phyloP scores from a whole-genome alignment of 2,329 filamentous ascomycete genomes.

The Ciborinia camelliae region DNA sequence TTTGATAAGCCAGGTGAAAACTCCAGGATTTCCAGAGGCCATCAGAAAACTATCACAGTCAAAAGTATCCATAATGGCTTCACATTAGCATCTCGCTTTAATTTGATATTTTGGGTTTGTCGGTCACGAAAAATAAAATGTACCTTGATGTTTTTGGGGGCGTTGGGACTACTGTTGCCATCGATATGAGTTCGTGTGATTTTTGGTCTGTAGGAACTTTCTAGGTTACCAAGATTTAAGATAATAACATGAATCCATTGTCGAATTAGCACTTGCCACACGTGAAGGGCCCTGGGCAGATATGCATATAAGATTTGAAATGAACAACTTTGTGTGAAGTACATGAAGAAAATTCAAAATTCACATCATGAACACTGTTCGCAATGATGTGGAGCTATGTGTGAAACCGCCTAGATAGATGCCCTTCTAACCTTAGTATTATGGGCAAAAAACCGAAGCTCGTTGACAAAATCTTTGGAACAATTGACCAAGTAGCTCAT shows the following conservation, averaged over 20 bases:
- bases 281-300: background rate
- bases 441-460: background rate
- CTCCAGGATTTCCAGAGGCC: background rate
- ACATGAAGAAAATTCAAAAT: background rate
- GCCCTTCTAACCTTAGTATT: background rate
- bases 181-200: background rate
- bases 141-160: background rate
- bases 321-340: background rate
- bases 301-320: background rate
- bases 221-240: background rate
- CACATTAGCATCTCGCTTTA: background rate
- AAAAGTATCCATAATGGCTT: background rate
- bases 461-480: background rate
- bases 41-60: background rate
- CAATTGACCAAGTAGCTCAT: background rate
- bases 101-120: background rate
- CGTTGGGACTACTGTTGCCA: background rate
- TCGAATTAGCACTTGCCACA: background rate
- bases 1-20: background rate
- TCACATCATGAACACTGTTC: background rate
- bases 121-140: background rate
- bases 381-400: background rate
- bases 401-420: background rate
- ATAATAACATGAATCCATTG: background rate
- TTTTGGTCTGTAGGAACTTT: background rate